These are phyloP conservation scores for Umbelopsis isabellina DNA, from an alignment of 192 early-diverging fungal species.

Conservation along the genomic window DNA sequence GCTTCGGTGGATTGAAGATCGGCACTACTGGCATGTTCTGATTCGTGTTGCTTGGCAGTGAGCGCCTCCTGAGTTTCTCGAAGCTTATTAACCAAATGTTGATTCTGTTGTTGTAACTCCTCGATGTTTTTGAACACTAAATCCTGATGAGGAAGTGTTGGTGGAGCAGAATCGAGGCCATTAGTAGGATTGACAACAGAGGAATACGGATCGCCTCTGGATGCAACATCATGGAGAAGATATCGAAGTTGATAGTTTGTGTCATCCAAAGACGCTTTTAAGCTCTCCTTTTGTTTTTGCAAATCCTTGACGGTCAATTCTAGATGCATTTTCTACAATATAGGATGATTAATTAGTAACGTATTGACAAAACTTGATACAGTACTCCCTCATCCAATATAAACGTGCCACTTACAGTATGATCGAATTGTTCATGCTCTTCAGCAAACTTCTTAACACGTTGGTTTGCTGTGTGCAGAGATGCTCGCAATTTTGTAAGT, in stretches of 20 bases:
- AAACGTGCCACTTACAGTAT: neutral
- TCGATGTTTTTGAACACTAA: constrained; percentile 26
- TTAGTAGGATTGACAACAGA: constrained; percentile 11
- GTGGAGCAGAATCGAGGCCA: constrained; percentile 1
- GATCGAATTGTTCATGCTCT: constrained; percentile 11
- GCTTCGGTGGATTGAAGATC: neutral
- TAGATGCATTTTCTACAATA: constrained; percentile 1
- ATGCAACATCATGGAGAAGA: constrained; percentile 17
- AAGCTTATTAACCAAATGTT: constrained; percentile 19
- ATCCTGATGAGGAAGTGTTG: constrained; percentile 4
- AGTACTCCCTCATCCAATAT: neutral
- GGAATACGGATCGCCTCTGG: constrained; percentile 2
- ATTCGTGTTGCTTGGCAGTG: neutral
- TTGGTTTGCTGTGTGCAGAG: constrained; percentile 7
- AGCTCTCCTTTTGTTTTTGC: constrained; percentile 5
- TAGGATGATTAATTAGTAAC: neutral
- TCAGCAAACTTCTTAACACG: constrained; percentile 17
- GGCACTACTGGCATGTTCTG: neutral
- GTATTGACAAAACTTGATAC: neutral
- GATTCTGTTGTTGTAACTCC: constrained; percentile 26
- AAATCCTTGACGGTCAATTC: constrained; percentile 4
- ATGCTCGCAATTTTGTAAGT: constrained; percentile 12
- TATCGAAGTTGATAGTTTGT: constrained; percentile 28
- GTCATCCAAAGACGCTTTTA: constrained; percentile 17
- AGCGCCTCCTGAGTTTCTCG: neutral